Conservation (phyloP, 139 green algal species). For the Desmodesmus armatus region DNA sequence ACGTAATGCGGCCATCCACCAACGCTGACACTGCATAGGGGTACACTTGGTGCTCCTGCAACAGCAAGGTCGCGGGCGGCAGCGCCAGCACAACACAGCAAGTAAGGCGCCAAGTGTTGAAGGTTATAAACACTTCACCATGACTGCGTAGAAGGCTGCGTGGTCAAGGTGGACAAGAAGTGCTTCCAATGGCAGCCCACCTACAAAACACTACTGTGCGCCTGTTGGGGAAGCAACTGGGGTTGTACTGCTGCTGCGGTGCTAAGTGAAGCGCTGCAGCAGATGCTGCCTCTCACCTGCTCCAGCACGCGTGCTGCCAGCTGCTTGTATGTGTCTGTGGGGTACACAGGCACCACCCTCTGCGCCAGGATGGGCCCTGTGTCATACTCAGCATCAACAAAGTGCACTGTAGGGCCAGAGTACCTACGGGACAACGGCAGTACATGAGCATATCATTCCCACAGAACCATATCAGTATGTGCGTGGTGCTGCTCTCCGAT, state of each 20-base stretch:
- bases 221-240: not conserved
- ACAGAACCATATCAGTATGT: too few relatives aligned
- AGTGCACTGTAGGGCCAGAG: constrained; percentile 95
- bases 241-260: not conserved
- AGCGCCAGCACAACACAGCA: not conserved
- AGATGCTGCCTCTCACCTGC: constrained; percentile 65
- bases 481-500: too few relatives aligned
- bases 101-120: not conserved
- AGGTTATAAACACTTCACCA: not conserved
- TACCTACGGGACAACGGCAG: constrained; percentile 60
- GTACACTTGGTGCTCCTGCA: constrained; percentile 91
- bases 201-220: too few relatives aligned
- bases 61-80: not conserved
- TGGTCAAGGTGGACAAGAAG: not conserved
- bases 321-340: constrained; percentile 82
- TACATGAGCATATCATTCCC: too few relatives aligned
- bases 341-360: constrained; percentile 85
- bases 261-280: not conserved
- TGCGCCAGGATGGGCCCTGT: constrained; percentile 95
- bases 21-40: constrained; percentile 90
- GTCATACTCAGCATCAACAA: constrained; percentile 98
- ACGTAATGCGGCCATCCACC: constrained; percentile 89
- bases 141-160: not conserved
- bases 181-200: too few relatives aligned
- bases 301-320: constrained; percentile 90